Conservation (phyloP, 495 filamentous ascomycete species). For the Penicillium pulvis region DNA sequence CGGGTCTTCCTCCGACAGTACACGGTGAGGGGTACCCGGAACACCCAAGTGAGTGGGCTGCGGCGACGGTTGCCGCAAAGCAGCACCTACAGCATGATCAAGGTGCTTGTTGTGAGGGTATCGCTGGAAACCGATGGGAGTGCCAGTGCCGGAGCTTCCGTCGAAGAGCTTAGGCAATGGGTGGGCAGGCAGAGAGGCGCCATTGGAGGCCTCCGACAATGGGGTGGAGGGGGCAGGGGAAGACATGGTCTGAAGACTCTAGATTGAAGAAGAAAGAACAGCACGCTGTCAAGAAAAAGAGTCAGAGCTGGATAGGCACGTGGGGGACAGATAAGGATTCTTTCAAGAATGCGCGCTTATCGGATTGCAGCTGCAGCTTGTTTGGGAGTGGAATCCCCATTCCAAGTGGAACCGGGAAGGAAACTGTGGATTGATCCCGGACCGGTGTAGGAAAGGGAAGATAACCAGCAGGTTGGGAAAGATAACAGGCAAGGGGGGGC, state of each 20-base stretch:
- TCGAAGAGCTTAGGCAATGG: conserved; percentile 41
- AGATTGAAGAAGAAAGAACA: conserved; percentile 20
- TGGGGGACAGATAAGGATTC: conserved; percentile 14
- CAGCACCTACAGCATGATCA: conserved; percentile 60
- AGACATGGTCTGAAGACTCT: conserved; percentile 33
- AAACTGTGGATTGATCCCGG: neutral
- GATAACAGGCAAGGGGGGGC: conserved; percentile 18
- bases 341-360: conserved; percentile 16
- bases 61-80: conserved; percentile 75
- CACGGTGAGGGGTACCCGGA: conserved; percentile 61
- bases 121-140: conserved; percentile 52
- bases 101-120: conserved; percentile 63
- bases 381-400: neutral
- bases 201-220: conserved; percentile 36
- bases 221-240: conserved; percentile 39
- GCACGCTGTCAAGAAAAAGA: conserved; percentile 16
- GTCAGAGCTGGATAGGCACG: conserved; percentile 14
- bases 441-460: neutral
- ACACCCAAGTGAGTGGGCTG: conserved; percentile 88
- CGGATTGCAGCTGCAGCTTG: conserved; percentile 8
- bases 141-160: conserved; percentile 44
- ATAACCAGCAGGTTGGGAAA: neutral
- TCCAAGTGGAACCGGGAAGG: neutral
- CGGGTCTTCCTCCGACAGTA: conserved; percentile 86
- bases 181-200: conserved; percentile 34